Evolutionary conservation across 176 grass and related monocot species (phyloP).

Genomic region (Oryza punctata): DNA sequence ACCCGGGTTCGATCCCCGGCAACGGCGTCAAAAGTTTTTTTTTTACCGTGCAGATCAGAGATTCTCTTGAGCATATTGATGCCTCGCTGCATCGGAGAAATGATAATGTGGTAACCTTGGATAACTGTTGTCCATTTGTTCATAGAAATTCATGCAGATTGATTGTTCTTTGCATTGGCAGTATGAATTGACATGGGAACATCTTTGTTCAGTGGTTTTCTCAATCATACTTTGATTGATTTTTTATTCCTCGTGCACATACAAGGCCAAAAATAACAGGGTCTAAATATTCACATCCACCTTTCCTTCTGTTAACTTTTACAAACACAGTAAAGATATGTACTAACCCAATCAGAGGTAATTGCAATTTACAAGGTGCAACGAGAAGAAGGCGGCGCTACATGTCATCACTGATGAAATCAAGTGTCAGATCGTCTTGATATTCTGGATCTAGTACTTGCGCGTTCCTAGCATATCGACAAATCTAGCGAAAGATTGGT

Average conservation of each 20-base stretch:
- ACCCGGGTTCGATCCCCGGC: conserved; percentile 99
- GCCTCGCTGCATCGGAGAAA: no score
- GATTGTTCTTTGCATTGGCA: no score
- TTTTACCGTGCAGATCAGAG: no score
- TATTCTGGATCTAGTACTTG: not conserved
- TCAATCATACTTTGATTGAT: not conserved
- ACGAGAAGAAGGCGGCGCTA: not conserved
- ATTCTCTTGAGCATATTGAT: no score
- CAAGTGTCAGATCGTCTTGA: not conserved
- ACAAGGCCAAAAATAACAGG: not conserved
- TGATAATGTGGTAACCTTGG: no score
- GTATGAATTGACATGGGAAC: no score
- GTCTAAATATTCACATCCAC: not conserved
- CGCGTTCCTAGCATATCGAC: not conserved
- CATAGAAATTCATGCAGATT: no score
- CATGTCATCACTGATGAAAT: not conserved
- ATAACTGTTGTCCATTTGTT: no score
- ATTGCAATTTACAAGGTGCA: not conserved
- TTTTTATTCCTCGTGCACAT: not conserved
- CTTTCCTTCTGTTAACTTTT: not conserved
- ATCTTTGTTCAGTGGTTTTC: no score
- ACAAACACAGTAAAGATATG: not conserved
- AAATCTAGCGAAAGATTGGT: no score
- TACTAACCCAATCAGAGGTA: not conserved
- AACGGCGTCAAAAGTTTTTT: conserved; percentile 39